Percentiles rank a stretch among this genome's conserved stretches.
Conservation (phyloP, 805 yeast species). For the Danielia reshetovae region DNA sequence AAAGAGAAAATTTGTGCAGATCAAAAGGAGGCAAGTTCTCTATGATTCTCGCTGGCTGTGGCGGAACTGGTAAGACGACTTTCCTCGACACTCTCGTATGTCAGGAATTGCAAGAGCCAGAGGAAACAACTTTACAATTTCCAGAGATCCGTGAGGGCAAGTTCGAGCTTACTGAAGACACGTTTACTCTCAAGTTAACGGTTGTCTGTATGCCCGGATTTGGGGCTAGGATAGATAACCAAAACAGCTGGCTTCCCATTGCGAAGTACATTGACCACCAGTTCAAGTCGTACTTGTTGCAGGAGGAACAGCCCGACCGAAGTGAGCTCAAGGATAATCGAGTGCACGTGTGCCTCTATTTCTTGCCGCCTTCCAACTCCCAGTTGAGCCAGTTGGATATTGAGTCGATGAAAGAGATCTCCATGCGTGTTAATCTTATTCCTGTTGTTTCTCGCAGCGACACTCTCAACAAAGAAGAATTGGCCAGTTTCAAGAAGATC, state of each 20-base stretch:
- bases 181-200: slow-evolving; percentile 55
- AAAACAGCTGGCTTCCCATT: slow-evolving; percentile 38
- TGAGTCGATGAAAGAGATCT: slow-evolving; percentile 65
- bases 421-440: slow-evolving; percentile 70
- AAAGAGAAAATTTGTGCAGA: slow-evolving; percentile 21
- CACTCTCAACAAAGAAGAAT: slow-evolving; percentile 57
- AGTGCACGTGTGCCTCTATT: slow-evolving; percentile 83
- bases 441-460: slow-evolving; percentile 85
- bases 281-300: slow-evolving; percentile 59
- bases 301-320: slow-evolving; percentile 52
- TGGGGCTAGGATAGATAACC: slow-evolving; percentile 63
- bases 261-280: slow-evolving; percentile 77
- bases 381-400: slow-evolving; percentile 61
- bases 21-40: slow-evolving; percentile 32
- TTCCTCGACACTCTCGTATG: slow-evolving; percentile 24
- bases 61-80: slow-evolving; percentile 24
- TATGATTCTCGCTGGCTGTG: slow-evolving; percentile 35
- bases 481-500: slow-evolving; percentile 48
- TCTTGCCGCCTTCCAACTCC: slow-evolving; percentile 62
- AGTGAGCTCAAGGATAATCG: slow-evolving; percentile 49
- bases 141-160: slow-evolving; percentile 14
- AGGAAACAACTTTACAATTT: slow-evolving; percentile 6
- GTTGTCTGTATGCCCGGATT: slow-evolving; percentile 73
- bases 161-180: slow-evolving; percentile 57
- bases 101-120: slow-evolving; percentile 13